Base-by-base conservation (phyloP, 352 stramenopile genomes). In the Phytophthora colocasiae region DNA sequence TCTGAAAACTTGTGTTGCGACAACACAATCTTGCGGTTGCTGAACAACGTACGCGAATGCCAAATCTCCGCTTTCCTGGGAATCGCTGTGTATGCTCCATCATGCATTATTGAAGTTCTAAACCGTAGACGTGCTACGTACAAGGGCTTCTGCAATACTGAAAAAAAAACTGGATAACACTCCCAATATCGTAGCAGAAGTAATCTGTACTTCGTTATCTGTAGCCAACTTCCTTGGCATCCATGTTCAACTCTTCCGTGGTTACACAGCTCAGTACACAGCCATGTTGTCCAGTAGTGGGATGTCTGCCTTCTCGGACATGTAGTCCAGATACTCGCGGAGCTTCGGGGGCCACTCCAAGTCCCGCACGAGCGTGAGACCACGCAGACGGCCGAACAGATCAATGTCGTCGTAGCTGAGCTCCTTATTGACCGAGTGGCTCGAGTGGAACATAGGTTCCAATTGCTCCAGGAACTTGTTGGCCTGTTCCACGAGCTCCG, bases 381-480 rank as follows among this genome's bases (percentile, higher is more conserved):
- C 72, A 32, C 79, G 79, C 17, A 90, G 46, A 17, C 66, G 68
- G 15, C 72, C 71, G 17, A 90, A 90, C 6, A 90, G 56, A 39
- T 78, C 69, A 39, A 90, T 74, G 63, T 90, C 81, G 68, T 89
- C 81, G 63, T 87, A 90, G 63, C 81, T 86, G 4, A 86, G 52
- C 12, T 47, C 58, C n/a, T 77, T 65, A 41, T 89, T 89, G 41
- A 87, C 74, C 22, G 72, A 77, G 11, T 70, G 66, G 45, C 56
- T 70, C 27, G 77, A 83, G 58, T 81, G 69, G 8, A 90, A 52
- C 36, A 90, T 55, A 0, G 19, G n/a, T 4, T 67, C 69, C 32
- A 90, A 53, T 14, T 77, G 46, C 39, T 69, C 44, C 34, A 90
- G 41, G 10, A 70, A 65, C 59, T 50, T 32, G 63, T 90, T 89